Conservation (phyloP, 306 rosid genomes). For the Rosa lucieae region DNA sequence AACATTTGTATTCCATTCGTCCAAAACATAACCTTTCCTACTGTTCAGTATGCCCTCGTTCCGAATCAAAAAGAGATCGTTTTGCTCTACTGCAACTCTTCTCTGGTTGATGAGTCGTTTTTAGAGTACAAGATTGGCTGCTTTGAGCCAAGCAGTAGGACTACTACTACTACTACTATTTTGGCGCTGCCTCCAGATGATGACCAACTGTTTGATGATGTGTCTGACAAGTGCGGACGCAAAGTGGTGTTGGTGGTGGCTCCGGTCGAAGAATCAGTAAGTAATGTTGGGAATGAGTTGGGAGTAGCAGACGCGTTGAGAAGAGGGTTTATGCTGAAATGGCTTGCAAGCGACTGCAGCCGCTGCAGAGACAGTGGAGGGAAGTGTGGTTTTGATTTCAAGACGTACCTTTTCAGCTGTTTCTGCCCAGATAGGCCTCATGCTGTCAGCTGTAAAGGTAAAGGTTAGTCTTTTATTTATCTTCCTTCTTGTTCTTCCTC, state of each 20-base stretch:
- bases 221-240: slow-evolving; percentile 17
- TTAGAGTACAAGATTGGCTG: slow-evolving; percentile 28
- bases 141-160: neutral
- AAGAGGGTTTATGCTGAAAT: slow-evolving; percentile 51
- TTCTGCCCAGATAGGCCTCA: slow-evolving; percentile 62
- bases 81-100: slow-evolving; percentile 35
- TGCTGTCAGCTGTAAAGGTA: slow-evolving; percentile 26
- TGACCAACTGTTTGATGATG: neutral
- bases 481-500: neutral
- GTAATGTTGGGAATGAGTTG: neutral
- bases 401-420: slow-evolving; percentile 23
- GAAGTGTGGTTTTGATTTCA: slow-evolving; percentile 38
- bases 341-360: slow-evolving; percentile 44
- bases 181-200: slow-evolving; percentile 36
- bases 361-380: slow-evolving; percentile 37
- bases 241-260: slow-evolving; percentile 15
- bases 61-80: neutral
- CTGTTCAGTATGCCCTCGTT: neutral
- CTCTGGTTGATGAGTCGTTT: neutral
- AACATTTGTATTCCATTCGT: slow-evolving; percentile 24
- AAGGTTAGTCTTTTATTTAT: slow-evolving; percentile 36
- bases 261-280: neutral
- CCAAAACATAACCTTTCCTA: slow-evolving; percentile 18
- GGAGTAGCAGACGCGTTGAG: slow-evolving; percentile 27
- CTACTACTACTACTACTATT: neutral